phyloP scores from a whole-genome alignment of 768 basidiomycete species.

The Hygrocybe punicea region DNA sequence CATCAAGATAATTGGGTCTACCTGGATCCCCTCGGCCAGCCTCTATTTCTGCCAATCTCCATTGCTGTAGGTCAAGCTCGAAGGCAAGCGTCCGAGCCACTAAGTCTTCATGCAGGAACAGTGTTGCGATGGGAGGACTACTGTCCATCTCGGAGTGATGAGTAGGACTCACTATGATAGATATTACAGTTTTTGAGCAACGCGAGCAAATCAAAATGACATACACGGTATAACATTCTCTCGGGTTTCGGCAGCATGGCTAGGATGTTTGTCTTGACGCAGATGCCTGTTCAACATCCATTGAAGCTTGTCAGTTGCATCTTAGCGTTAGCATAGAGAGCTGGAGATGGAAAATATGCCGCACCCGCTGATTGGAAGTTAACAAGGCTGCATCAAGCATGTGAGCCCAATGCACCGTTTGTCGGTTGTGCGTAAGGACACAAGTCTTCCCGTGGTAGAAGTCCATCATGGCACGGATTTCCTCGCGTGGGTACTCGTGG shows the following conservation, averaged over 20 bases:
- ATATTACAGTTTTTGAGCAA: background rate
- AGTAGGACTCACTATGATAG: background rate
- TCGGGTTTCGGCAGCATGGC: conserved; percentile 7
- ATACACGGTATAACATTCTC: conserved; percentile 10
- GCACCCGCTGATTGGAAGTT: conserved; percentile 3
- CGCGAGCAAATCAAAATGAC: background rate
- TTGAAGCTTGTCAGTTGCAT: conserved; percentile 2
- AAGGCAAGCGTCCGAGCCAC: conserved; percentile 10
- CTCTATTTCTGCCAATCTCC: background rate
- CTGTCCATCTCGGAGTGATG: background rate
- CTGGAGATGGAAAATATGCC: too few relatives aligned
- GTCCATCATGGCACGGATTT: background rate
- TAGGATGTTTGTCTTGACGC: conserved; percentile 6
- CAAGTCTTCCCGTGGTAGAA: conserved; percentile 9
- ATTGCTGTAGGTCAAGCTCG: conserved; percentile 5
- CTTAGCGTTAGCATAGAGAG: background rate
- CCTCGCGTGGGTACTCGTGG: background rate
- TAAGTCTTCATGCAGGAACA: conserved; percentile 12
- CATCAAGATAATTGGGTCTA: conserved; percentile 6
- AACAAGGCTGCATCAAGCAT: conserved; percentile 7
- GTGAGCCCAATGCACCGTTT: conserved; percentile 2
- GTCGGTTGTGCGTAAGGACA: background rate
- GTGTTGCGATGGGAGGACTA: background rate
- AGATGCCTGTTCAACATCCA: conserved; percentile 8
- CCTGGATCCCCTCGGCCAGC: conserved; percentile 10